Percentiles rank a stretch among this genome's conserved stretches.
Evolutionary conservation across 139 green algal genomes (phyloP).

Genomic region (Axilococcus clingmanii): DNA sequence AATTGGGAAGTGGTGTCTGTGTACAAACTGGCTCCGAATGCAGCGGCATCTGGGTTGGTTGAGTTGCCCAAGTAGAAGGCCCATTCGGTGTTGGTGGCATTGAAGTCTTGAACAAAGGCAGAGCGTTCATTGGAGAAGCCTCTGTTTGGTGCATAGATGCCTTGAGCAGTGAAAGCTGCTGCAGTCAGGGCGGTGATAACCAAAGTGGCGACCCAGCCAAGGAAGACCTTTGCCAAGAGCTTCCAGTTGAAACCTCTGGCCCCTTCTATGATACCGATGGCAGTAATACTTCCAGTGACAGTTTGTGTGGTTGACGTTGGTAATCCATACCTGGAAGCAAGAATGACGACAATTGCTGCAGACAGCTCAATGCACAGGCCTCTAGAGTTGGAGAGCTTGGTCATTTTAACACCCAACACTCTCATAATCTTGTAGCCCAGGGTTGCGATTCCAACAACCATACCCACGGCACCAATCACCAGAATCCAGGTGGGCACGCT

Average conservation of each 20-base stretch:
- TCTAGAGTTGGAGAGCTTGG: constrained; percentile 46
- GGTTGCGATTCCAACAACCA: constrained; percentile 63
- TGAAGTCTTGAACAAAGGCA: constrained; percentile 3
- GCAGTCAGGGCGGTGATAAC: constrained; percentile 15
- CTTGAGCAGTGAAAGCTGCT: constrained; percentile 26
- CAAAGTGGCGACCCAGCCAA: constrained; percentile 20
- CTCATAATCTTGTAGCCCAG: constrained; percentile 69
- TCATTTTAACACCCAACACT: constrained; percentile 44
- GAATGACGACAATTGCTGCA: constrained; percentile 39
- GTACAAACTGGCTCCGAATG: too few species aligned
- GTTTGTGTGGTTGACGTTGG: constrained; percentile 66
- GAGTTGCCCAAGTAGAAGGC: too few species aligned
- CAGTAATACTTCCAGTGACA: constrained; percentile 40
- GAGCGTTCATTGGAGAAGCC: neutral
- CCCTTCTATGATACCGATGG: constrained; percentile 45
- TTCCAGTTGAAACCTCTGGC: constrained; percentile 38
- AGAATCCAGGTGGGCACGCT: constrained; percentile 64
- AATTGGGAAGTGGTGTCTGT: too few species aligned
- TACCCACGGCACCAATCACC: constrained; percentile 51
- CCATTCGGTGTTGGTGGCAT: constrained; percentile 4
- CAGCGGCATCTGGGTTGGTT: too few species aligned
- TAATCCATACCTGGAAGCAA: constrained; percentile 47
- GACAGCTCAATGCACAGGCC: constrained; percentile 57
- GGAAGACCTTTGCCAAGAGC: constrained; percentile 17
- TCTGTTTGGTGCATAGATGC: constrained; percentile 13